Base-by-base conservation (phyloP, 2,329 filamentous ascomycete species). In the Sclerotinia subarctica region DNA sequence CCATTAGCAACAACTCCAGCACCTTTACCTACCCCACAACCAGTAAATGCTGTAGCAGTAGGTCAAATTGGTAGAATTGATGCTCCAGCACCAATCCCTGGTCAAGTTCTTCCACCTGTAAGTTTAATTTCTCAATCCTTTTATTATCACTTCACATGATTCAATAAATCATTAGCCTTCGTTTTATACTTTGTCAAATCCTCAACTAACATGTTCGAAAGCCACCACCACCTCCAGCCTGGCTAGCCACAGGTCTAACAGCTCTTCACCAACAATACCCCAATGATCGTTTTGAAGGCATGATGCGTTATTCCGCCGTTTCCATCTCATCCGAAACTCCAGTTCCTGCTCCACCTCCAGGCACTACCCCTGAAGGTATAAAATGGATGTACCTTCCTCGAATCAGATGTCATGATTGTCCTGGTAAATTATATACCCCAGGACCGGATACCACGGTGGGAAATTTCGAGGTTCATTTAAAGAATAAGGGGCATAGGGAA, bases 391-490 rank as follows among this genome's bases (percentile, higher is more conserved):
- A 90, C 79, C 83, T 97, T 62, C 95, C 95, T 11, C 86, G 95
- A 63, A 97, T 99, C 71, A 86, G 92, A 69, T 99, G 95, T 78
- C 87, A 90, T 58, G 95, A 99, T 78, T 98, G 95, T 77, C 92
- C 93, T 0, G 93, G 92, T 42, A 98, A 97, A 79, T 82, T 97
- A 15, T 99, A 99, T 79, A 97, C 94, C 0, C 92, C 94, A 0
- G 92, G 93, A 0, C 93, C 94, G 0, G 92, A 90, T 32, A 90
- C 86, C 77, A 93, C 93, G 2, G 91, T 94, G 6, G 89, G 89
- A 57, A 96, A 97, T 76, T 99, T 99, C 71, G 92, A 97, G 79
- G 88, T 96, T 1, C 95, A 99, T 80, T 82, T 98, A 60, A 92
- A 90, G 79, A 97, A 97, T 79, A 87, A 91, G 54, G 83, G 85